A percentile compares a stretch with the other conserved stretches of the same genome.
These are phyloP conservation scores for Salix viminalis DNA, from an alignment of 345 rosid genomes.

Conservation along the genomic window DNA sequence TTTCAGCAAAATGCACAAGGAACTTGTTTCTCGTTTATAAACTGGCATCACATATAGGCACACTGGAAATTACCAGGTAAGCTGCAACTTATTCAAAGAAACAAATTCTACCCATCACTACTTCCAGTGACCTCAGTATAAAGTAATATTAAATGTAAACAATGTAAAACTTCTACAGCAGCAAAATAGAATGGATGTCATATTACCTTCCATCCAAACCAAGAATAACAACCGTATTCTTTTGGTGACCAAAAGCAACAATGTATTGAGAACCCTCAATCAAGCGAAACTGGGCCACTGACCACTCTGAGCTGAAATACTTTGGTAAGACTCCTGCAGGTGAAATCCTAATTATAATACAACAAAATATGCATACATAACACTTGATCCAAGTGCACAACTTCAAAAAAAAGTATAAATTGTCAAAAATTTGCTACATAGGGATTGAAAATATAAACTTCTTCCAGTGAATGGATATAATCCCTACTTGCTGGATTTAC, in stretches of 20 bases:
- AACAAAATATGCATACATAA: not conserved
- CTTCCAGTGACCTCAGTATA: not conserved
- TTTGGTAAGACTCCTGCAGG: constrained; percentile 82
- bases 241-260: constrained; percentile 89
- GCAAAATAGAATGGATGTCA: not conserved
- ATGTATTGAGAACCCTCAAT: constrained; percentile 77
- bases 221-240: constrained; percentile 79
- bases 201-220: constrained; percentile 95
- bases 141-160: not conserved
- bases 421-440: not conserved
- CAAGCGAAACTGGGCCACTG: constrained; percentile 86
- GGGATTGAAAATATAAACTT: not conserved
- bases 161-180: not conserved
- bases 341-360: not conserved
- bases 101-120: not conserved
- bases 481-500: not conserved
- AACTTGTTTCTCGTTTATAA: too few species aligned
- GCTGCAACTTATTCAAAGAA: not conserved
- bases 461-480: not conserved
- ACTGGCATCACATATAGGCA: not conserved
- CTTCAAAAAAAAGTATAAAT: not conserved
- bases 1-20: too few species aligned
- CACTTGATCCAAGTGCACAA: too few species aligned
- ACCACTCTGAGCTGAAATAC: constrained; percentile 98
- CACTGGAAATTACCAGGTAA: too few species aligned